Evolutionary conservation across 495 filamentous ascomycete species (phyloP), one percentile per base, ranked within the genome.

Genomic region (Ascobolus immersus): DNA sequence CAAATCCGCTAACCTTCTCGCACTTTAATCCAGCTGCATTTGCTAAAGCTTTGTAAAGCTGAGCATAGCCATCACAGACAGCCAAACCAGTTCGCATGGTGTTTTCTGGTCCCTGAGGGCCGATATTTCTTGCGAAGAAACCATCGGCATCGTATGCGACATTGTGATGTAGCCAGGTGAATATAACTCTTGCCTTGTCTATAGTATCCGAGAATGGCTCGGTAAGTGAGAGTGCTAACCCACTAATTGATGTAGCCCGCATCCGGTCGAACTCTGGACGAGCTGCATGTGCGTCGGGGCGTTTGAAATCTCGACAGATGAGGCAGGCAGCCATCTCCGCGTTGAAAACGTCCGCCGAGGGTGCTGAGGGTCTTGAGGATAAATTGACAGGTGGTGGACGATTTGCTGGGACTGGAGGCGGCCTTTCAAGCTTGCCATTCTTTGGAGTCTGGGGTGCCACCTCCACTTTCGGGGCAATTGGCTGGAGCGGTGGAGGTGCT

Each of bases 121-220:
- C 54, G 22, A 89, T 58, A 34, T 52, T 65, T 27, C 69, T 60
- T 37, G 61, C 64, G 49, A 82, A 81, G 58, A 92, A 86, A 26
- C 66, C 60, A 22, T 67, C 54, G 4, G 64, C 60, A 50, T 96
- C 76, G 53, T 96, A 96, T 28, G 57, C 57, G 38, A 96, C 68
- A 45, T 93, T 94, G 52, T 96, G 73, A 52, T 94, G 86, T 29
- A 79, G 62, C 86, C 82, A 96, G 5, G 78, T 77, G 51, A 96
- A 96, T 37, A 96, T 73, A 6, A 62, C 74, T 11, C 86, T 66
- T 8, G 86, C 82, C 53, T 90, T 91, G 50, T 94, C 86, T 2
- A 82, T 91, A 0, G 52, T 41, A 3, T 31, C 10, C 4, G 67
- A 52, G 49, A 93, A 93, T 2, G 78, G 79, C 5, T 59, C 51